phyloP scores from a whole-genome alignment of 139 green algal species.

The Micractinium conductrix region DNA sequence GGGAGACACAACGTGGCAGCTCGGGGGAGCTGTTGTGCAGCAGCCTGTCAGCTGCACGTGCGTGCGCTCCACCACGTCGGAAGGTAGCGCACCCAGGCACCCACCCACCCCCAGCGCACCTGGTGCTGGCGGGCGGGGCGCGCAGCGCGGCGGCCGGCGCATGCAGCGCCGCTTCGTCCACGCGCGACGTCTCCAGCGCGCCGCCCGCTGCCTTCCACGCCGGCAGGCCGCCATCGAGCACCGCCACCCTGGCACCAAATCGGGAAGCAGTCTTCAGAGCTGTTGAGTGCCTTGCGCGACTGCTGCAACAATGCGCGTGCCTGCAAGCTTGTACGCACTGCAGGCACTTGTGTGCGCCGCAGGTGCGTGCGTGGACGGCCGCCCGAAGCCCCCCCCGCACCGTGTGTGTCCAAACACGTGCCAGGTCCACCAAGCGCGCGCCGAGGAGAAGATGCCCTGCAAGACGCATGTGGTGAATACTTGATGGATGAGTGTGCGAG shows the following conservation, averaged over 20 bases:
- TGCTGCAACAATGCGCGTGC: no score
- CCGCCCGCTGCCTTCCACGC: constrained; percentile 71
- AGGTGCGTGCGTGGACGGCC: no score
- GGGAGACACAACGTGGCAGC: not conserved
- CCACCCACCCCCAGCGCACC: not conserved
- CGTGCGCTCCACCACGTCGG: not conserved
- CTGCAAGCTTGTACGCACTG: no score
- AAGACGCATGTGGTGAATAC: no score
- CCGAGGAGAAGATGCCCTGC: constrained; percentile 88
- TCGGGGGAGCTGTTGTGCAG: not conserved
- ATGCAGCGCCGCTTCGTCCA: constrained; percentile 47
- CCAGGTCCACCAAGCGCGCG: constrained; percentile 94
- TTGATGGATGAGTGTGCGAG: no score
- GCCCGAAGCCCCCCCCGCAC: no score
- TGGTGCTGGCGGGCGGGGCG: not conserved
- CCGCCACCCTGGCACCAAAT: constrained; percentile 58
- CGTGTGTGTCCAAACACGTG: constrained; percentile 80
- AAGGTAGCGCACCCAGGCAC: not conserved
- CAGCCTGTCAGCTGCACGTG: not conserved
- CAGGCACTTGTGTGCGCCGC: no score
- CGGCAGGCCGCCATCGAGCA: constrained; percentile 92
- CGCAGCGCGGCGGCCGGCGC: constrained; percentile 34
- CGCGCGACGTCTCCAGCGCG: constrained; percentile 46
- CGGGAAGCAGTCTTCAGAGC: not conserved
- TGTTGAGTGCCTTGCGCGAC: no score